Conservation (phyloP, 2,329 filamentous ascomycete genomes). For the Aspergillus terreus region DNA sequence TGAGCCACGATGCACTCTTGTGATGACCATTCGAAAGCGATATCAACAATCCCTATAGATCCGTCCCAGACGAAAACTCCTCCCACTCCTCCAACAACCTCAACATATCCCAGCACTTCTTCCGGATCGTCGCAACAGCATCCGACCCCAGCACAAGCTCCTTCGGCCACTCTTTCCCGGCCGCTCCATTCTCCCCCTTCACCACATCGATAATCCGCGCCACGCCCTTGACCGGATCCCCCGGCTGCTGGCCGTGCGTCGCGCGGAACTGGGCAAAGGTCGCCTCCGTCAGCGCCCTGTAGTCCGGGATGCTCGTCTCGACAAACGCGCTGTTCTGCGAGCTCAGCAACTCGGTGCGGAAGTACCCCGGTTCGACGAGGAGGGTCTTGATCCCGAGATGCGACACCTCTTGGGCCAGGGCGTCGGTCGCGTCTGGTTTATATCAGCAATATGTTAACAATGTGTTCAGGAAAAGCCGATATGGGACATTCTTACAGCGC, state of each 20-base stretch:
- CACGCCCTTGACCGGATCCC: constrained; percentile 28
- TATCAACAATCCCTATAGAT: neutral
- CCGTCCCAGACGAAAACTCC: constrained; percentile 5
- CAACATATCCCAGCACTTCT: constrained; percentile 3
- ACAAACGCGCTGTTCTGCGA: constrained; percentile 9
- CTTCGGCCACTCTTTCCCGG: constrained; percentile 19
- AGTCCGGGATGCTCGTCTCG: constrained; percentile 15
- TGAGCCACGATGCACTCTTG: too few relatives aligned
- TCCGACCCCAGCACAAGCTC: constrained; percentile 29
- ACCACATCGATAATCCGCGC: constrained; percentile 30
- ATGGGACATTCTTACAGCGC: too few relatives aligned
- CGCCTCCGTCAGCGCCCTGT: constrained; percentile 20
- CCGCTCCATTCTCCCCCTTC: constrained; percentile 20
- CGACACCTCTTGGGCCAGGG: constrained; percentile 27
- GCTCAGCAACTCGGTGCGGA: constrained; percentile 30
- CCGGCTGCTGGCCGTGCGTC: constrained; percentile 24
- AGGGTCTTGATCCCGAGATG: constrained; percentile 31
- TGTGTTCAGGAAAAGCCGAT: too few relatives aligned
- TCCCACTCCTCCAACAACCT: constrained; percentile 9
- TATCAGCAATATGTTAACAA: neutral
- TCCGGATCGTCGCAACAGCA: constrained; percentile 9
- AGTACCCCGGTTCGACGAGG: constrained; percentile 37
- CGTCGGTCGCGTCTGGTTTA: constrained; percentile 6
- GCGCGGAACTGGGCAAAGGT: constrained; percentile 13
- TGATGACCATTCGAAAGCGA: too few relatives aligned